Evolutionary conservation across 2,329 filamentous ascomycete genomes (phyloP), one percentile per base, ranked within the genome.

Genomic region (Fonsecaea erecta): DNA sequence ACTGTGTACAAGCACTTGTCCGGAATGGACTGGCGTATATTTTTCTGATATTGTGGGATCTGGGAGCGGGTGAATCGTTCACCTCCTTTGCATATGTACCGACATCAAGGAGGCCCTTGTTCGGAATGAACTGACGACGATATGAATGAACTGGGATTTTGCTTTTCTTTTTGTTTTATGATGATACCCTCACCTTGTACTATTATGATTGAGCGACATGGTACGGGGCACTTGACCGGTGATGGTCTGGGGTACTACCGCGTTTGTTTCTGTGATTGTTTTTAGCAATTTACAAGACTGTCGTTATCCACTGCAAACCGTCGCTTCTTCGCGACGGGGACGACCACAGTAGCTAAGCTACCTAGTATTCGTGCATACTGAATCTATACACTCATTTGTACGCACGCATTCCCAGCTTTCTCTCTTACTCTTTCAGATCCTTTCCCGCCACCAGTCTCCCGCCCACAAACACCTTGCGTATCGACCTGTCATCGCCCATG

Each of bases 401-500:
- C 48, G 9, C 40, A 48, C 7, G 21, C 53, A 24, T 26, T n/a
- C 34, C 21, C 52, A 1, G 21, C 11, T 52, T 14, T 16, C 18
- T 11, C 24, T 9, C n/a, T 3, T 11, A 59, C 40, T 8, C 28
- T 28, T 52, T 40, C 21, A 60, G 12, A 60, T 63, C 37, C 30
- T 65, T 65, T 9, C 56, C 56, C 16, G 56, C 56, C 2, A 65
- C 63, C 32, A 46, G 52, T 34, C 76, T 73, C 1, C 86, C 86
- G 6, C 74, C 71, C 0, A 88, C 83, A 74, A 79, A 88, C 0
- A 88, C 86, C 21, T 79, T 72, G 0, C 73, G 71, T 58, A 88
- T 85, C 68, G 88, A 88, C 3, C 87, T 78, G 71, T 89, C 87
- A 72, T 89, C 86, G 0, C 85, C 86, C 1, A 86, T 88, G 85